Base-by-base conservation (phyloP, 441 rosid genomes). In the Dalechampia spathulata region DNA sequence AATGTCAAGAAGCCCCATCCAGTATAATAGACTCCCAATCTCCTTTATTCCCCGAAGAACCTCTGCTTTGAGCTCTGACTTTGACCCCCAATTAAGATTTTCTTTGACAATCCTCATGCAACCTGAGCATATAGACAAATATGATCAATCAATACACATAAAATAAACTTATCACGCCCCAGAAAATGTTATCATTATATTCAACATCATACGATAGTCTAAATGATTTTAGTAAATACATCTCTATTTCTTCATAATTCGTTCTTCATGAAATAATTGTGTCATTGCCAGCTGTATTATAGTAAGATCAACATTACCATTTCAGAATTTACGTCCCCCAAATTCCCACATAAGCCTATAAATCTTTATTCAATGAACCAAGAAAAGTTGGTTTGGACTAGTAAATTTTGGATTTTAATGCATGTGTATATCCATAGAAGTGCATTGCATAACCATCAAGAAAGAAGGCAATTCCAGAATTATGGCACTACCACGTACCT, bases 81-180 rank as follows among this genome's bases (percentile, higher is more conserved):
- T 90, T 57, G 85, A 61, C 34, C 92, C 96, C 97, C 98, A 94
- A 46, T 72, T 88, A 63, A 94, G 92, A 66, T 81, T 89, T 60
- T 90, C 99, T 79, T 85, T 90, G 55, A 88, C 80, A 46, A 94
- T 81, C 78, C 95, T 86, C 94, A 94, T 75, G 76, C 96, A 94
- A 72, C 98, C 99, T 94, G 74, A 37, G 37, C 28, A 63, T 12
- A 62, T 30, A 55, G 55, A 65, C 46, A 43, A 49, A 51, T 3
- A 70, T 9, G n/a, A 46, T 15, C 58, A 38, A 49, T 25, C 11
- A 41, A 46, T 25, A 60, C 61, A 48, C 49, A 54, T 27, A 51
- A 25, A 14, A 57, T 15, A 11, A 49, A 39, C 41, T 38, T 49
- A 37, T 25, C 16, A 54, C 23, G 22, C 23, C 43, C 10, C 42